Percentiles rank a stretch among this genome's conserved stretches.
Evolutionary conservation across 192 early-diverging fungal species (phyloP).

Genomic region (Coemansia sp.): DNA sequence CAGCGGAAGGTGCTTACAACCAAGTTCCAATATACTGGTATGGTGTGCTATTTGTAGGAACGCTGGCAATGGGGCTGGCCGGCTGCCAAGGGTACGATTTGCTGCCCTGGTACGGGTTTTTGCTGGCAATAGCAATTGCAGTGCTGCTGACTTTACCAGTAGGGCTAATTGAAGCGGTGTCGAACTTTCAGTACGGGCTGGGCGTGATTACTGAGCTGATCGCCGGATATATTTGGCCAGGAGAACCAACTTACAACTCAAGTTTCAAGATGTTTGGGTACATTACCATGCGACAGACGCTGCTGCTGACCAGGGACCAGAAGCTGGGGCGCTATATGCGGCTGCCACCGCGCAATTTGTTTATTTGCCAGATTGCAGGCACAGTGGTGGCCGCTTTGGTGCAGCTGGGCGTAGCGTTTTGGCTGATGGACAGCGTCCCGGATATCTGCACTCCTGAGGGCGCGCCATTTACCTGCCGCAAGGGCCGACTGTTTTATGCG

Average conservation of each 20-base stretch:
- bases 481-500: slow-evolving; percentile 59
- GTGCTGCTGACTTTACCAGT: slow-evolving; percentile 67
- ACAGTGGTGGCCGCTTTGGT: slow-evolving; percentile 67
- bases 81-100: slow-evolving; percentile 26
- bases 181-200: slow-evolving; percentile 67
- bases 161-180: slow-evolving; percentile 71
- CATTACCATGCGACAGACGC: slow-evolving; percentile 67
- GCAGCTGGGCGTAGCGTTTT: slow-evolving; percentile 62
- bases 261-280: slow-evolving; percentile 80
- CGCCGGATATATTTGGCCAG: slow-evolving; percentile 71
- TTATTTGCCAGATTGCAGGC: slow-evolving; percentile 68
- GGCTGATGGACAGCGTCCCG: slow-evolving; percentile 57
- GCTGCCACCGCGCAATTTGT: slow-evolving; percentile 71
- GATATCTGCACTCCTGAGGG: slow-evolving; percentile 55
- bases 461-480: slow-evolving; percentile 63
- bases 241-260: slow-evolving; percentile 71
- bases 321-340: slow-evolving; percentile 73
- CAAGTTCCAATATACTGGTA: slow-evolving; percentile 72
- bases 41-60: slow-evolving; percentile 17
- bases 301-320: slow-evolving; percentile 61
- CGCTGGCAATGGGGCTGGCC: slow-evolving; percentile 32
- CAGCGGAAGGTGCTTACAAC: slow-evolving; percentile 20
- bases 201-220: slow-evolving; percentile 81
- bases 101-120: slow-evolving; percentile 64
- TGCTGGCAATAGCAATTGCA: slow-evolving; percentile 58